A percentile compares a stretch with the other conserved stretches of the same genome.
Conservation (phyloP, 805 yeast species). For the Candida chilensis region DNA sequence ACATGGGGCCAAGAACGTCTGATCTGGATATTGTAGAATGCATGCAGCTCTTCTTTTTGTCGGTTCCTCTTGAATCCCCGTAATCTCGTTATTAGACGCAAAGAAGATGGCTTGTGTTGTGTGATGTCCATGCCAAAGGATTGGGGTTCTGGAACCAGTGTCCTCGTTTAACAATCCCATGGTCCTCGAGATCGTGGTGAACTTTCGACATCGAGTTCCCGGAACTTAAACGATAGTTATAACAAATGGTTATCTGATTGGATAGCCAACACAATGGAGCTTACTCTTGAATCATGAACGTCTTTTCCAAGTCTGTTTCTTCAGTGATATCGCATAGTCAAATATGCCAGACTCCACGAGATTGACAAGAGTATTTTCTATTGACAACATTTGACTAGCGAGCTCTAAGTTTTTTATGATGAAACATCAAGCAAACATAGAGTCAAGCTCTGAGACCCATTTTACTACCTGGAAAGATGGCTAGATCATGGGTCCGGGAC, state of each 20-base stretch:
- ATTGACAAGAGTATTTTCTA: slow-evolving; percentile 13
- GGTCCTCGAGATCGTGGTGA: slow-evolving; percentile 5
- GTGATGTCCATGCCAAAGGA: too few species aligned
- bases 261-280: slow-evolving; percentile 74
- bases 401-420: slow-evolving; percentile 34
- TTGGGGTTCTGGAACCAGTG: too few species aligned
- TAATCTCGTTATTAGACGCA: too few species aligned
- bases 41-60: too few species aligned
- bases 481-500: slow-evolving; percentile 37
- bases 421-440: slow-evolving; percentile 76
- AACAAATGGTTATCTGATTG: slow-evolving; percentile 41
- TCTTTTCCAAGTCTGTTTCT: slow-evolving; percentile 14
- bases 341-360: slow-evolving; percentile 48
- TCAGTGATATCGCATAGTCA: slow-evolving; percentile 46
- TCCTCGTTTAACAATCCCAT: too few species aligned
- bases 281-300: slow-evolving; percentile 68
- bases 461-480: slow-evolving; percentile 39
- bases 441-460: slow-evolving; percentile 72
- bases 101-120: too few species aligned
- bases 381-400: slow-evolving; percentile 6
- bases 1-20: too few species aligned
- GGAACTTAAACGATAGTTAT: slow-evolving; percentile 66
- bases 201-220: slow-evolving; percentile 54
- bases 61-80: too few species aligned
- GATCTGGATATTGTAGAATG: too few species aligned